Evolutionary conservation across 1,139 yeast genomes (phyloP).

Genomic region (Zygoascus sp.): DNA sequence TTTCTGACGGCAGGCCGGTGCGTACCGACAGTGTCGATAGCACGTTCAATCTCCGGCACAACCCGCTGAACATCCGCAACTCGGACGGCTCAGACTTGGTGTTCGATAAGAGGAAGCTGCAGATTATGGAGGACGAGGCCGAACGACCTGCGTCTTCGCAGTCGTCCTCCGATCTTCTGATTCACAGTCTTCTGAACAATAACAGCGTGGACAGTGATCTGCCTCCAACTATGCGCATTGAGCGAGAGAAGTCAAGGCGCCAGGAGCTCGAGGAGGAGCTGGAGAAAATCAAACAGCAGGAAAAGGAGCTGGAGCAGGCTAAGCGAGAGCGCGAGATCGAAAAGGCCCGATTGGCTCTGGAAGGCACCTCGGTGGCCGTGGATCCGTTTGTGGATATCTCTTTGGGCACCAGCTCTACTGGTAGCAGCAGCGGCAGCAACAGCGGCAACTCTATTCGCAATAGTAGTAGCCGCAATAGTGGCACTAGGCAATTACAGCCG

Average conservation of each 20-base stretch:
- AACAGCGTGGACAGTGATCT: slow-evolving; percentile 4
- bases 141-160: not conserved
- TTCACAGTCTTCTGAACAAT: slow-evolving; percentile 6
- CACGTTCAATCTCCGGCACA: slow-evolving; percentile 23
- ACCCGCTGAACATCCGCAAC: slow-evolving; percentile 30
- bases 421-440: too few relatives aligned
- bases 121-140: not conserved
- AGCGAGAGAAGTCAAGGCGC: slow-evolving; percentile 6
- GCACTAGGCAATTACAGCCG: not conserved
- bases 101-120: slow-evolving; percentile 10
- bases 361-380: slow-evolving; percentile 1
- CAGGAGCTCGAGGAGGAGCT: not conserved
- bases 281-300: not conserved
- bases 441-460: too few relatives aligned
- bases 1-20: slow-evolving; percentile 4
- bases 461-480: too few relatives aligned
- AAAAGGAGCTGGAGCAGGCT: not conserved
- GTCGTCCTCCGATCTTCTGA: slow-evolving; percentile 1
- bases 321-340: slow-evolving; percentile 1
- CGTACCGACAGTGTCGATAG: slow-evolving; percentile 27
- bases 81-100: slow-evolving; percentile 34
- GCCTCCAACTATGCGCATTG: slow-evolving; percentile 11
- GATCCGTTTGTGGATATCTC: too few relatives aligned
- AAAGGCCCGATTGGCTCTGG: slow-evolving; percentile 3
- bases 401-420: too few relatives aligned